These are phyloP conservation scores for Podospora tetraspora DNA, from an alignment of 495 filamentous ascomycete genomes.

Conservation along the genomic window DNA sequence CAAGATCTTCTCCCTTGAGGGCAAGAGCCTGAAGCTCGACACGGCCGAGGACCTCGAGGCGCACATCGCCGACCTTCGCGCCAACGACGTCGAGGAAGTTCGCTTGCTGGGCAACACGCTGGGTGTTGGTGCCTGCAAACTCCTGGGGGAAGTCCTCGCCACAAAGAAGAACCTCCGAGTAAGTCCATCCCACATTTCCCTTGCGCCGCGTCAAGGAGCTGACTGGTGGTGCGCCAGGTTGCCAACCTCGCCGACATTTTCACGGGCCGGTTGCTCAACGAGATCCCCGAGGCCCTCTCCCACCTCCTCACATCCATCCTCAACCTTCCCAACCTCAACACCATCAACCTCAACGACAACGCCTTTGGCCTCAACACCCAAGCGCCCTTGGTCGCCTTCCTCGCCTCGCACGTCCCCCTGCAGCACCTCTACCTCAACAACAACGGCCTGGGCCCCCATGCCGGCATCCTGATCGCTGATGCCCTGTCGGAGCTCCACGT, in stretches of 20 bases:
- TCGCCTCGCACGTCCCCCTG: constrained; percentile 77
- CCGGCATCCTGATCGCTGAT: constrained; percentile 79
- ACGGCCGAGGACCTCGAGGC: constrained; percentile 77
- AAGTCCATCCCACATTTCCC: constrained; percentile 14
- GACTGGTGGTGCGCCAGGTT: constrained; percentile 42
- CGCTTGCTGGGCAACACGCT: constrained; percentile 84
- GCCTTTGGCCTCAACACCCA: constrained; percentile 93
- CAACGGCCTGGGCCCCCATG: constrained; percentile 91
- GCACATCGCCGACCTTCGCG: constrained; percentile 70
- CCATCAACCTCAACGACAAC: constrained; percentile 94
- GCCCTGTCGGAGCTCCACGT: constrained; percentile 67
- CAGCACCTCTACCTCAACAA: constrained; percentile 94
- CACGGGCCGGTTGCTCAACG: constrained; percentile 85
- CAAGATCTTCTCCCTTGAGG: constrained; percentile 85
- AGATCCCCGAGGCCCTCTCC: constrained; percentile 86
- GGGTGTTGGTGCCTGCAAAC: constrained; percentile 78
- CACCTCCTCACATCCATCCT: constrained; percentile 81
- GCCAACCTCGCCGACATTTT: constrained; percentile 97
- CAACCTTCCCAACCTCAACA: constrained; percentile 74
- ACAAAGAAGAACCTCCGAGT: constrained; percentile 75
- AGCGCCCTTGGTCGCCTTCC: constrained; percentile 76
- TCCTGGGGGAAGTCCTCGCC: constrained; percentile 71
- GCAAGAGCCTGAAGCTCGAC: constrained; percentile 85
- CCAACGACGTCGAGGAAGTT: constrained; percentile 75
- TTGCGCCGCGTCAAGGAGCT: constrained; percentile 12